Evolutionary conservation across 345 rosid genomes (phyloP), one percentile per base, ranked within the genome.

Genomic region (Toxicodendron radicans): DNA sequence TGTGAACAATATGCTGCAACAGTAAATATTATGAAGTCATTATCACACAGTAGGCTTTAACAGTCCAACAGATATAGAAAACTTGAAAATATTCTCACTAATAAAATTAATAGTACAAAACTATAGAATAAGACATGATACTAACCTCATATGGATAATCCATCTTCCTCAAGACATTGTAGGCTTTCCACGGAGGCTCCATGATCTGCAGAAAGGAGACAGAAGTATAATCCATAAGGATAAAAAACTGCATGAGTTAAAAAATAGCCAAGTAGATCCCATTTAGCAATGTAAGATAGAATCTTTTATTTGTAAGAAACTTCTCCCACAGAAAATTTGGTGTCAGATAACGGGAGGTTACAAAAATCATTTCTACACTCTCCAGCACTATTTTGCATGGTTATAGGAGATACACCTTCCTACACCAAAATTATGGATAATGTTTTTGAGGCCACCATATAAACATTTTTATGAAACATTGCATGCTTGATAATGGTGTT

Each of bases 111-210:
- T 48, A 64, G 27, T 49, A 11, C 23, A 35, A 17, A 23, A 11
- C 53, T 7, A 20, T 48, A 13, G 43, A 66, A 75, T 62, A 69
- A 17, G 62, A 70, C 67, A 17, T 54, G 58, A 69, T 68, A 75
- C 86, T 77, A 35, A 81, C 98, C 97, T 94, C 97, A 27, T 94
- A 94, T 3, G 97, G 98, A 81, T 94, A 92, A 69, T 92, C 97
- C 97, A 90, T 92, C 83, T 88, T 94, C 83, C 82, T 88, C 87
- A 92, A 71, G 56, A 94, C 81, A 68, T 92, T 88, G 73, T 85
- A 89, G 23, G 98, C 93, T 85, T 86, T 87, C 97, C 97, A 90
- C 49, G 98, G 97, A 81, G 97, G 97, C 75, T 94, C 97, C 97
- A 92, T 90, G 71, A 94, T 89, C 98, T 94, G 79, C 79, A 81